Conservation (phyloP, 2,329 filamentous ascomycete species). For the Fusarium lyarnte region DNA sequence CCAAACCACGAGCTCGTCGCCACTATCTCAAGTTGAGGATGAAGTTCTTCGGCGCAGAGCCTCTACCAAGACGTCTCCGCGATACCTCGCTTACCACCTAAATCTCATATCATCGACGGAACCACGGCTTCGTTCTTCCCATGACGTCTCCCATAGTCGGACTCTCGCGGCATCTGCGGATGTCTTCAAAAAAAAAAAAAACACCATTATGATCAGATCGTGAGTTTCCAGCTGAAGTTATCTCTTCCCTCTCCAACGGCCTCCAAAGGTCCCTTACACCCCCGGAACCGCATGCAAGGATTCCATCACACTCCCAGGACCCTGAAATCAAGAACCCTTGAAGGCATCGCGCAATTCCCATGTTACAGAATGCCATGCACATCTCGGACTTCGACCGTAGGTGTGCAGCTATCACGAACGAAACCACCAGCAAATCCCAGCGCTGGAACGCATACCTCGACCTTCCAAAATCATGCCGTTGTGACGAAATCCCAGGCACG, state of each 20-base stretch:
- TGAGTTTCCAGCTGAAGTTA: neutral
- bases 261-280: neutral
- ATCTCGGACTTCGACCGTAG: neutral
- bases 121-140: neutral
- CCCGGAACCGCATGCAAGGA: neutral
- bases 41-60: neutral
- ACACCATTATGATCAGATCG: neutral
- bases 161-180: neutral
- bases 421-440: neutral
- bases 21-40: neutral
- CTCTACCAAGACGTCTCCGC: neutral
- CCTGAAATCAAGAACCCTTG: neutral
- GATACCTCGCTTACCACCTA: neutral
- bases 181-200: too few relatives aligned
- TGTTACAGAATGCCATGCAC: neutral
- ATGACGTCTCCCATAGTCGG: neutral
- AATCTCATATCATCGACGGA: neutral
- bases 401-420: neutral
- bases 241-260: neutral
- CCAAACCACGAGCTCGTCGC: neutral
- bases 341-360: neutral
- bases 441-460: neutral
- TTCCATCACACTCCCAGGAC: neutral
- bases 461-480: neutral
- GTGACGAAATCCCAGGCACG: conserved; percentile 1